Percentiles rank a stretch among this genome's conserved stretches.
Conservation (phyloP, 345 rosid genomes). For the Eucalyptus guilfoylei region DNA sequence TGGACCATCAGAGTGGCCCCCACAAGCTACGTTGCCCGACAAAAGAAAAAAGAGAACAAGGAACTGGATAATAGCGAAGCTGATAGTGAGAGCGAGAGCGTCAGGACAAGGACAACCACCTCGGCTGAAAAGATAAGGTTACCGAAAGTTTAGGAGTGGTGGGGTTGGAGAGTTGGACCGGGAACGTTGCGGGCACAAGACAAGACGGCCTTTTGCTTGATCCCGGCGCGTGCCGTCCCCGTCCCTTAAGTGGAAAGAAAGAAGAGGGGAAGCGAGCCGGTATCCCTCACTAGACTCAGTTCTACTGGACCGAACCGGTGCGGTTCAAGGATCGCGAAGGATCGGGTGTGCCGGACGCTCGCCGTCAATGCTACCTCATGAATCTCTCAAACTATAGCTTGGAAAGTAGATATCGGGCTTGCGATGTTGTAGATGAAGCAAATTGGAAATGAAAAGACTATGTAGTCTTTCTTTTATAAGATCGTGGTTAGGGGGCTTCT, state of each 20-base stretch:
- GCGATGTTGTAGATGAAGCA: neutral
- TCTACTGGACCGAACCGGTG: neutral
- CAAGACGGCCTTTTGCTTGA: neutral
- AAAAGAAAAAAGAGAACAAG: neutral
- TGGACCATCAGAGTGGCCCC: neutral
- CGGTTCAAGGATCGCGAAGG: neutral
- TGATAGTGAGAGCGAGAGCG: neutral
- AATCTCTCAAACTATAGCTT: neutral
- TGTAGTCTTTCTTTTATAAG: neutral
- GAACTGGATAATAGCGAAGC: neutral
- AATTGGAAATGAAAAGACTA: neutral
- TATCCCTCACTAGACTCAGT: neutral
- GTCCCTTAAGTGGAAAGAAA: neutral
- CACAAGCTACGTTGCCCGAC: neutral
- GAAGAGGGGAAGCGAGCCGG: neutral
- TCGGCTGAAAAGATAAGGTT: neutral
- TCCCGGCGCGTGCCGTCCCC: neutral
- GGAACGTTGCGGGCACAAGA: neutral
- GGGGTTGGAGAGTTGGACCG: neutral
- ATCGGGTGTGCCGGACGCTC: neutral
- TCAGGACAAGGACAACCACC: neutral
- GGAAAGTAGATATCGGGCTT: neutral
- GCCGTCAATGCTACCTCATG: rapidly evolving
- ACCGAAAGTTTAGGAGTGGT: neutral
- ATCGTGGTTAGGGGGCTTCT: rapidly evolving